Conservation (phyloP, 192 early-diverging fungal species). For the Dispira simplex region DNA sequence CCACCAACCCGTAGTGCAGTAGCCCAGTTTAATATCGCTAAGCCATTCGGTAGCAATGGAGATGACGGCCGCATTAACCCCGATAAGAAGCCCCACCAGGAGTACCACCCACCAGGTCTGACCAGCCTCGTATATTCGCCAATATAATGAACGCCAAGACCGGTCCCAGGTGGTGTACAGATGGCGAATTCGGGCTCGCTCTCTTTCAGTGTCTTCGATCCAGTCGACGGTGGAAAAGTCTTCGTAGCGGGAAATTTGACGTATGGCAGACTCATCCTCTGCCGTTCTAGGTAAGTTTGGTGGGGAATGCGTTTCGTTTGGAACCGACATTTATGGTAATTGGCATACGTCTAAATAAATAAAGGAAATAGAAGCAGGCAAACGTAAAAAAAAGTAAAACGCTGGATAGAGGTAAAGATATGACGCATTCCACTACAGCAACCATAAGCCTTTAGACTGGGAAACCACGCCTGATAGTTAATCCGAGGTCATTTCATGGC, state of each 20-base stretch:
- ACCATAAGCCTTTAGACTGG: too few relatives aligned
- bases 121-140: constrained; percentile 45
- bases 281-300: constrained; percentile 5
- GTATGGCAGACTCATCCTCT: neutral
- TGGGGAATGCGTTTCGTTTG: too few relatives aligned
- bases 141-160: constrained; percentile 32
- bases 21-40: constrained; percentile 72
- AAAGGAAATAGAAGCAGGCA: too few relatives aligned
- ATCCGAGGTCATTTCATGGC: too few relatives aligned
- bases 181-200: constrained; percentile 34
- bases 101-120: constrained; percentile 80
- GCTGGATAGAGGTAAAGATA: too few relatives aligned
- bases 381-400: too few relatives aligned
- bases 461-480: too few relatives aligned
- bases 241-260: constrained; percentile 8
- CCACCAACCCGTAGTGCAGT: constrained; percentile 74
- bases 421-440: too few relatives aligned
- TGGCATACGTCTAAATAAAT: too few relatives aligned
- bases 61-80: constrained; percentile 73
- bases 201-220: constrained; percentile 46
- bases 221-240: constrained; percentile 28
- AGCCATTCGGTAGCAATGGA: constrained; percentile 86
- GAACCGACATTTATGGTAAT: too few relatives aligned
- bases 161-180: constrained; percentile 20
- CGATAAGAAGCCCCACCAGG: constrained; percentile 62